Evolutionary conservation across 2,329 filamentous ascomycete species (phyloP), one percentile per base, ranked within the genome.

Genomic region (Trichoderma sp.): DNA sequence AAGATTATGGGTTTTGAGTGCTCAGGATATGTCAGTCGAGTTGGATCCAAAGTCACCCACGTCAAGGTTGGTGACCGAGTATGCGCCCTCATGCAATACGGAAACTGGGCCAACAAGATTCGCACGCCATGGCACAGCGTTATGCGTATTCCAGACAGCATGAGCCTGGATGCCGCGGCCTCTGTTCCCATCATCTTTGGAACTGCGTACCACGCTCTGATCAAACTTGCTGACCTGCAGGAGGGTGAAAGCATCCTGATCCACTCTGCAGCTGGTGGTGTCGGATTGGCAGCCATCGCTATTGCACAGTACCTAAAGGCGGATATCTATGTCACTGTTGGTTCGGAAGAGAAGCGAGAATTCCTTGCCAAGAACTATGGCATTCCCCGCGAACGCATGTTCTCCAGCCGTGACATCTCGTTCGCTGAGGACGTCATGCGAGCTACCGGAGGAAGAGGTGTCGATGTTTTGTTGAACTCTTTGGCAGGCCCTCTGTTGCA

Each of bases 371-470:
- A 49, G 43, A 64, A 70, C 4, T 75, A 73, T 27, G 74, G 78
- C 47, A 49, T 49, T 74, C 77, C 47, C 8, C 47, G 47, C n/a
- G n/a, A 49, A 13, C 47, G 21, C n/a, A 49, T 49, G 47, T 49
- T 49, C 37, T 73, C 70, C 24, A 74, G 68, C 37, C 72, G 72
- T 3, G 71, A 71, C 8, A 53, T 67, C 4, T 66, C 68, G 2
- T 77, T 77, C 55, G 58, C 70, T 7, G 61, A 72, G n/a, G 71
- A 70, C 4, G 71, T 77, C 29, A 60, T 73, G 35, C 58, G 58
- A 13, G 70, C 37, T 19, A 72, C 72, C 1, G 47, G 61, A 4
- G 71, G 71, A 13, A 49, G 40, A 49, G 73, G 73, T 1, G 69
- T 72, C 2, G 72, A 74, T 47, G 69, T 72, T 5, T 37, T 72